These are phyloP conservation scores for Clarireedia homoeocarpa DNA, from an alignment of 2,329 filamentous ascomycete genomes.

Conservation along the genomic window DNA sequence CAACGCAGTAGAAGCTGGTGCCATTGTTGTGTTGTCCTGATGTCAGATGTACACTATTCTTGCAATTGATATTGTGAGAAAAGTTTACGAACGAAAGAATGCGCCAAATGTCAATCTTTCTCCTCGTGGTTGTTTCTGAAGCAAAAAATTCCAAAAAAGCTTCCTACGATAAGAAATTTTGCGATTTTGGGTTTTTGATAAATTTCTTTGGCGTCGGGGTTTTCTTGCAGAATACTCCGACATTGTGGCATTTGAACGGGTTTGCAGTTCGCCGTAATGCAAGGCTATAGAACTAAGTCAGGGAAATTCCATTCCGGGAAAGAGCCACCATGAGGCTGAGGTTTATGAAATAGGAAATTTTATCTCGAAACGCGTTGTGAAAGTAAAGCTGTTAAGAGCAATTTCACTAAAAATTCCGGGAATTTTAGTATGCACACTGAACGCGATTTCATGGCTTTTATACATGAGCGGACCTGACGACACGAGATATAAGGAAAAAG, in stretches of 20 bases:
- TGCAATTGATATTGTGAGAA: not conserved
- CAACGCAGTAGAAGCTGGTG: constrained; percentile 23
- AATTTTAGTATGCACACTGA: too few relatives aligned
- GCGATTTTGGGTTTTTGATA: constrained; percentile 8
- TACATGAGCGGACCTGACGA: too few relatives aligned
- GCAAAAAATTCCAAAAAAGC: not conserved
- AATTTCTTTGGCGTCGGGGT: constrained; percentile 9
- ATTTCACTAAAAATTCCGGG: too few relatives aligned
- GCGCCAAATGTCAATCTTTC: constrained; percentile 1
- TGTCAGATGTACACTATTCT: not conserved
- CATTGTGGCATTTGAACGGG: not conserved
- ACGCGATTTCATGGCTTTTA: too few relatives aligned
- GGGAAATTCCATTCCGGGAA: not conserved
- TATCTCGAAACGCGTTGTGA: too few relatives aligned
- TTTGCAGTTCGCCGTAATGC: not conserved
- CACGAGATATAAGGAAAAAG: too few relatives aligned
- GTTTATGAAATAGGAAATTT: not conserved
- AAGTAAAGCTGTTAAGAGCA: too few relatives aligned
- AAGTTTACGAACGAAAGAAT: not conserved
- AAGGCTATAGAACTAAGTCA: not conserved
- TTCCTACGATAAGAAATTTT: constrained; percentile 8
- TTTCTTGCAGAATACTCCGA: not conserved
- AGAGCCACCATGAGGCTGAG: not conserved
- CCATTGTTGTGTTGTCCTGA: constrained; percentile 16
- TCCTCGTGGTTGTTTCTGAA: not conserved